phyloP scores from a whole-genome alignment of 1,139 yeast species.

The Debaryomycetaceae sp. region DNA sequence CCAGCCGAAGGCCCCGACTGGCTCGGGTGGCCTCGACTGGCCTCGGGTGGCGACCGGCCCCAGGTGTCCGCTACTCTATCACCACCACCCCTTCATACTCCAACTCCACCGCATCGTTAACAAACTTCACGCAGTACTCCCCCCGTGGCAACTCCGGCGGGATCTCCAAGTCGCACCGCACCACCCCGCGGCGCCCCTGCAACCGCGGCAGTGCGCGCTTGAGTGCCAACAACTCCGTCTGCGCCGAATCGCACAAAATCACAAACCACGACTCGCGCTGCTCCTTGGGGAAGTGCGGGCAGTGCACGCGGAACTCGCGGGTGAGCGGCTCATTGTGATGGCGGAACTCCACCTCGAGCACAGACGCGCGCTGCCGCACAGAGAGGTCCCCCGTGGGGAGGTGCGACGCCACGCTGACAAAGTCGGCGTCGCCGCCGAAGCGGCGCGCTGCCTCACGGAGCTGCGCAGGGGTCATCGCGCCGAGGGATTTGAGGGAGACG shows the following conservation, averaged over 20 bases:
- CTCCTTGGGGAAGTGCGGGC: constrained; percentile 82
- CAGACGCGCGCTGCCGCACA: constrained; percentile 24
- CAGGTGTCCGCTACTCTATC: constrained; percentile 7
- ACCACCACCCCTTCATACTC: constrained; percentile 21
- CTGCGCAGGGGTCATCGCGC: constrained; percentile 4
- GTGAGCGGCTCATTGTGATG: constrained; percentile 55
- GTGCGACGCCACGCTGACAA: constrained; percentile 39
- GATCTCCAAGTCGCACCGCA: constrained; percentile 42
- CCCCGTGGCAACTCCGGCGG: constrained; percentile 46
- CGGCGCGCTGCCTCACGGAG: constrained; percentile 8
- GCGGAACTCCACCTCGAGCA: constrained; percentile 34
- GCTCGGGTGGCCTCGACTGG: constrained; percentile 1
- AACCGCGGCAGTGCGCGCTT: constrained; percentile 65
- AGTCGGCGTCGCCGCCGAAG: constrained; percentile 20
- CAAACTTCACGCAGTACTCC: constrained; percentile 41
- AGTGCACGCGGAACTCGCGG: constrained; percentile 59
- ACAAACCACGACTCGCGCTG: constrained; percentile 96
- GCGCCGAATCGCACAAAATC: constrained; percentile 47
- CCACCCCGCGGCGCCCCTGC: constrained; percentile 39
- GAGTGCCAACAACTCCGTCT: constrained; percentile 50
- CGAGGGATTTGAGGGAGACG: constrained; percentile 5
- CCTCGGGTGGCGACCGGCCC: constrained; percentile 2
- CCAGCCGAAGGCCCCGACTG: too few relatives aligned
- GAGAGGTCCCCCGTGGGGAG: constrained; percentile 44
- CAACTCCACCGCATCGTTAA: constrained; percentile 68